Conservation (phyloP, 148 eudicot species). For the Rhododendron vialii region DNA sequence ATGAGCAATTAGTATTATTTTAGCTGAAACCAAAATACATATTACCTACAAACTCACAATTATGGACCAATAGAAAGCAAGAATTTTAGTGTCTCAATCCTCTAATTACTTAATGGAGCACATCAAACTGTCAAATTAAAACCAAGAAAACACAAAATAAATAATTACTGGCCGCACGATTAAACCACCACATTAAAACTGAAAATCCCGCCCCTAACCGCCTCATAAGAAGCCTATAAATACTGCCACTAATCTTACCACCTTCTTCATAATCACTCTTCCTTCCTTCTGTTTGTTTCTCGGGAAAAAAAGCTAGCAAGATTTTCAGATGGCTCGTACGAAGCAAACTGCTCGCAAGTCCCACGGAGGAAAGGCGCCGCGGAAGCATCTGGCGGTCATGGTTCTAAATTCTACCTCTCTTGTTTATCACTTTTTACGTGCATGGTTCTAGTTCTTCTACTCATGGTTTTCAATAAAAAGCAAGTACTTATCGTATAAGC, state of each 20-base stretch:
- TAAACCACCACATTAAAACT: not conserved
- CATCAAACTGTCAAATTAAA: not conserved
- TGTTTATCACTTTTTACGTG: not conserved
- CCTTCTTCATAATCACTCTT: not conserved
- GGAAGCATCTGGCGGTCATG: not conserved
- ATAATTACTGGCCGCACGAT: not conserved
- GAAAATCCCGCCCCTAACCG: not conserved
- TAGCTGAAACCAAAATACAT: too few relatives aligned
- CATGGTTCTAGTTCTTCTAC: not conserved
- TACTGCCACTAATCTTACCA: not conserved
- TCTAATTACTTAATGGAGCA: not conserved
- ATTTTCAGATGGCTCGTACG: slow-evolving; percentile 5
- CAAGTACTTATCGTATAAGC: too few relatives aligned
- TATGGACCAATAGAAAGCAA: slow-evolving; percentile 1
- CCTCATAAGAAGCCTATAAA: not conserved
- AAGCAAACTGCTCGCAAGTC: slow-evolving; percentile 9
- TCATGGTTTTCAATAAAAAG: too few relatives aligned
- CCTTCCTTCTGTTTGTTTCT: not conserved
- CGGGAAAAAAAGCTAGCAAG: too few relatives aligned
- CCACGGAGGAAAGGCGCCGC: slow-evolving; percentile 2
- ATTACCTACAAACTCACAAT: too few relatives aligned
- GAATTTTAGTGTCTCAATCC: not conserved
- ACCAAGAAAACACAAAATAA: not conserved
- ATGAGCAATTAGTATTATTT: too few relatives aligned
- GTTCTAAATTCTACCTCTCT: not conserved